A percentile compares a stretch with the other conserved stretches of the same genome.
Conservation (phyloP, 192 early-diverging fungal species). For the Lobosporangium transversale region DNA sequence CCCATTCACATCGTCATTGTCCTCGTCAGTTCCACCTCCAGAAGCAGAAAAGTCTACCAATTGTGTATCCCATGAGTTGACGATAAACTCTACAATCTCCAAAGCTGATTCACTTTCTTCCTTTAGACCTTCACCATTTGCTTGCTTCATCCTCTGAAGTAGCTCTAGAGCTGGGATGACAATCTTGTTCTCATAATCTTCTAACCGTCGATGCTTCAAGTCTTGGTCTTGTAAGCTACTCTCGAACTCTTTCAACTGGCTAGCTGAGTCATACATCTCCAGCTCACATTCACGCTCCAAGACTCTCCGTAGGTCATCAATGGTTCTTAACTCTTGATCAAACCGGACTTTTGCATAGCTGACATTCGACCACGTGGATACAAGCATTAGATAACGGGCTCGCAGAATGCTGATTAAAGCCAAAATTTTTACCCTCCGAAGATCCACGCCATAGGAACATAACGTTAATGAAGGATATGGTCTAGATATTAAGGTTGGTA, state of each 20-base stretch:
- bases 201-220: no score
- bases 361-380: slow-evolving; percentile 26
- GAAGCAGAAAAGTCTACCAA: not conserved
- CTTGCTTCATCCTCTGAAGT: not conserved
- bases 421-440: not conserved
- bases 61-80: slow-evolving; percentile 35
- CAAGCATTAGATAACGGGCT: slow-evolving; percentile 34
- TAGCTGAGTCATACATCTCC: no score
- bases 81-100: slow-evolving; percentile 24
- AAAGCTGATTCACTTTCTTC: not conserved
- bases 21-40: not conserved
- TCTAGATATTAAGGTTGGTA: no score
- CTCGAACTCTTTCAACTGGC: no score
- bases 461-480: no score
- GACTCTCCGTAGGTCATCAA: not conserved
- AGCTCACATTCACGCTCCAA: slow-evolving; percentile 15
- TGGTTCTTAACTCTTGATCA: slow-evolving; percentile 14
- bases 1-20: slow-evolving; percentile 2
- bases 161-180: slow-evolving; percentile 7
- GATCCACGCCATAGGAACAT: no score
- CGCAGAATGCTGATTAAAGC: slow-evolving; percentile 31
- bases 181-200: slow-evolving; percentile 25
- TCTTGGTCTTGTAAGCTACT: no score
- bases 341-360: slow-evolving; percentile 27
- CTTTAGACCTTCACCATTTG: not conserved